Evolutionary conservation across 805 yeast genomes (phyloP).

Genomic region (Saccharomycopsis capsularis): DNA sequence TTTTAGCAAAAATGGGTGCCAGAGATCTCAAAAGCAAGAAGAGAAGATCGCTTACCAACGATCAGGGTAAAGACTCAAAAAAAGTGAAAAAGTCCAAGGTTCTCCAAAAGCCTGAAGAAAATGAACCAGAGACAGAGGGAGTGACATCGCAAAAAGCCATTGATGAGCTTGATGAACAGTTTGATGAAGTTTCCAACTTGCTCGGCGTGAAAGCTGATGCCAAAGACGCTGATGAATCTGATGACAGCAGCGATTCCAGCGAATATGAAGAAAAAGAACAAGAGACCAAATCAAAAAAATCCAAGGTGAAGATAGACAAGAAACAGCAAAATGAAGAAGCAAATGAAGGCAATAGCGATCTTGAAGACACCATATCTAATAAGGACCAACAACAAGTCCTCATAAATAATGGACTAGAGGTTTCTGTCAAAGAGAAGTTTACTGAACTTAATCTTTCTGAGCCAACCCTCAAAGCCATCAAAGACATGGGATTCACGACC

Average conservation of each 20-base stretch:
- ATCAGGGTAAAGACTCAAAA: not conserved
- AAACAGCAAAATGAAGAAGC: conserved; percentile 27
- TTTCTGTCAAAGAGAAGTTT: conserved; percentile 27
- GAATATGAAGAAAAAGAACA: conserved; percentile 21
- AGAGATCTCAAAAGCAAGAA: conserved; percentile 1
- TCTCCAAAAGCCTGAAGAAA: conserved; percentile 22
- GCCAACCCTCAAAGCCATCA: conserved; percentile 75
- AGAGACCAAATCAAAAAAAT: too few relatives aligned
- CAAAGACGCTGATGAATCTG: conserved; percentile 23
- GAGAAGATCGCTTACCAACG: conserved; percentile 11
- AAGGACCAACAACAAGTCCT: not conserved
- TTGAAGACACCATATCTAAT: conserved; percentile 30
- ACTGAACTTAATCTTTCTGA: conserved; percentile 61
- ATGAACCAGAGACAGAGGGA: conserved; percentile 21
- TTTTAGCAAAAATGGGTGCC: not conserved
- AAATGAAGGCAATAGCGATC: conserved; percentile 23
- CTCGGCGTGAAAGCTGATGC: conserved; percentile 30
- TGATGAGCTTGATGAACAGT: conserved; percentile 50
- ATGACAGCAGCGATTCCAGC: conserved; percentile 23
- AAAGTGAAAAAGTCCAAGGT: conserved; percentile 1
- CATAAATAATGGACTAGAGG: conserved; percentile 5
- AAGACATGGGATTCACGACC: conserved; percentile 79
- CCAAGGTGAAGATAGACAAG: too few relatives aligned
- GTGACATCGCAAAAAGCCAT: conserved; percentile 38
- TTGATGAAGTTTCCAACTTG: conserved; percentile 49